Evolutionary conservation across 2,329 filamentous ascomycete species (phyloP).

Genomic region (Neopestalotiopsis sp.): DNA sequence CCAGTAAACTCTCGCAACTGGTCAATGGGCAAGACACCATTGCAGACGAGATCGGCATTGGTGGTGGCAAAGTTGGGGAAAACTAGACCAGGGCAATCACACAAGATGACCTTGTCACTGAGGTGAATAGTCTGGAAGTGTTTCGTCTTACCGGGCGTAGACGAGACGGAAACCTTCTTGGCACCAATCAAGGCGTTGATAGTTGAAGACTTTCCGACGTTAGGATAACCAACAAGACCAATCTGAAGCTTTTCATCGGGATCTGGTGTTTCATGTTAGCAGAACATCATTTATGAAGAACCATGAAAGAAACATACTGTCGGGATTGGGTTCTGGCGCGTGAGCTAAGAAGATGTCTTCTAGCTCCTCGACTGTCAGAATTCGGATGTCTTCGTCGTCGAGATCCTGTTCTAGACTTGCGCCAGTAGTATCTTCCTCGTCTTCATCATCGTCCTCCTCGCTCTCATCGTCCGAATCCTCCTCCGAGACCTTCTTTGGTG

Average conservation of each 20-base stretch:
- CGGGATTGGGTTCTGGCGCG: slow-evolving; percentile 61
- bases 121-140: slow-evolving; percentile 99
- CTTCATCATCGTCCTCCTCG: slow-evolving; percentile 25
- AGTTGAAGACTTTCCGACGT: slow-evolving; percentile 98
- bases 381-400: slow-evolving; percentile 69
- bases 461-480: slow-evolving; percentile 29
- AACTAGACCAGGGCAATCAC: slow-evolving; percentile 97
- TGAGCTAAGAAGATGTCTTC: slow-evolving; percentile 86
- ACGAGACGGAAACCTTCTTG: slow-evolving; percentile 97
- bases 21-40: slow-evolving; percentile 93
- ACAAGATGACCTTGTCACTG: slow-evolving; percentile 85
- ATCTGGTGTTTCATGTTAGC: slow-evolving; percentile 35
- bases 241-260: slow-evolving; percentile 77
- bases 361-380: slow-evolving; percentile 90
- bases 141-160: slow-evolving; percentile 97
- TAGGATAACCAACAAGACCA: slow-evolving; percentile 95
- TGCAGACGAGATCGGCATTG: slow-evolving; percentile 94
- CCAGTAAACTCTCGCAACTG: slow-evolving; percentile 93
- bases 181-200: slow-evolving; percentile 99
- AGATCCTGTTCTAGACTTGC: slow-evolving; percentile 42
- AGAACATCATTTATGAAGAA: too few species aligned
- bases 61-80: slow-evolving; percentile 98
- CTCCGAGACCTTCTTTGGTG: slow-evolving; percentile 28
- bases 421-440: slow-evolving; percentile 38
- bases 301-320: slow-evolving; percentile 45